Evolutionary conservation across 1,284 basidiomycete genomes (phyloP), one percentile per base, ranked within the genome.

Genomic region (Marasmius oreades): DNA sequence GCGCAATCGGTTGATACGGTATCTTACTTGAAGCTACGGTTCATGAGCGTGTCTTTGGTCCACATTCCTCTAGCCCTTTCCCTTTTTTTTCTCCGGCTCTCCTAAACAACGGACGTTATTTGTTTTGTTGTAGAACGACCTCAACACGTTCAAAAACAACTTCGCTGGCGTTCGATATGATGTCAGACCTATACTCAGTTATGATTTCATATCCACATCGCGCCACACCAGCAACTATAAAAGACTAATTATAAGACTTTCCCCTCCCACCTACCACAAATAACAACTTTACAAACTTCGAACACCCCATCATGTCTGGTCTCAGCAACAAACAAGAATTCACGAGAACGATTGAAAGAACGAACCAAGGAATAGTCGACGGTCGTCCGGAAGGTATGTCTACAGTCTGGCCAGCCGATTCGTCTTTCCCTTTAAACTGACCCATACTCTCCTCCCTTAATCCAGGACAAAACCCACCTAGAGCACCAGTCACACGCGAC

Each of bases 291-390:
- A 50, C 2, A 33, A 28, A 28, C 20, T 31, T 31, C 24, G 16
- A 26, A 26, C 23, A 10, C n/a, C n/a, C 24, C 39, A 55, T 45
- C 33, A 59, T 59, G 61, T 61, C 61, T 45, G 61, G 57, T 37
- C 39, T 58, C 11, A 55, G 53, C 24, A 52, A 57, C 10, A 43
- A 23, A 3, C 59, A 55, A 34, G 59, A 64, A 55, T 64, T 62
- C 42, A 63, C 59, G 44, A 58, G 58, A 11, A 60, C 61, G 14
- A 58, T 62, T 5, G 57, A 63, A 10, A n/a, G 56, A 10, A 51
- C 26, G 14, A 67, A 64, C 51, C 67, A 70, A 56, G 66, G 62
- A 5, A 66, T 71, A 14, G 56, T 65, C 14, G 62, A 67, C 6
- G 62, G 62, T 26, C 62, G 66, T 22, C 60, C 64, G 7, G 57